These are phyloP conservation scores for Quillaja saponaria DNA, from an alignment of 306 rosid species.

Conservation along the genomic window DNA sequence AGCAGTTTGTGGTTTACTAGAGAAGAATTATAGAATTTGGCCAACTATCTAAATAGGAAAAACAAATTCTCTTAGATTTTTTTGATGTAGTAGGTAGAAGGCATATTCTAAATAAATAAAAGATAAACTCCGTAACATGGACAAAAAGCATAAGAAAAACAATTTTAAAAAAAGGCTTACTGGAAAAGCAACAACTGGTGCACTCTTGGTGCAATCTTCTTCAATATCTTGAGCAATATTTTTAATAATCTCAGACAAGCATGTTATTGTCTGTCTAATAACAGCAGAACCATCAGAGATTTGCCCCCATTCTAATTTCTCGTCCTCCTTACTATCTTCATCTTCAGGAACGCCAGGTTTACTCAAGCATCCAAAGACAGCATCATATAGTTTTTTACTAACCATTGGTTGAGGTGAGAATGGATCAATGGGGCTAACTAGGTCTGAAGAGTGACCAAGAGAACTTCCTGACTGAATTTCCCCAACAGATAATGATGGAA, in stretches of 20 bases:
- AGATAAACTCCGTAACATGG: neutral
- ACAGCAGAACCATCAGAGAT: constrained; percentile 47
- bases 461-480: constrained; percentile 43
- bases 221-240: constrained; percentile 42
- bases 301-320: constrained; percentile 32
- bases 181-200: constrained; percentile 34
- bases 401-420: constrained; percentile 69
- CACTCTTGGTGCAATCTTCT: constrained; percentile 40
- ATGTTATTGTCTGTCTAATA: constrained; percentile 38
- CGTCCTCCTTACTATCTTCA: constrained; percentile 36
- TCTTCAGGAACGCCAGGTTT: constrained; percentile 39
- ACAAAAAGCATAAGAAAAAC: neutral
- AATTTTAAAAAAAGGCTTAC: constrained; percentile 40
- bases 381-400: constrained; percentile 67
- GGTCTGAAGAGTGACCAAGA: constrained; percentile 47
- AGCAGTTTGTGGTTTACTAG: too few relatives aligned
- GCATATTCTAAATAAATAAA: neutral
- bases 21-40: neutral
- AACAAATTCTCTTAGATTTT: neutral
- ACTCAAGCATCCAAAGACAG: constrained; percentile 47
- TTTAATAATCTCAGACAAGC: constrained; percentile 40
- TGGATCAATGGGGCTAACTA: constrained; percentile 45
- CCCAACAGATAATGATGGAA: constrained; percentile 48
- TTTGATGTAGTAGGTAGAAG: neutral
- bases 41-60: neutral